Evolutionary conservation across 2,329 filamentous ascomycete genomes (phyloP), one percentile per base, ranked within the genome.

Genomic region (Lecanicillium sp.): DNA sequence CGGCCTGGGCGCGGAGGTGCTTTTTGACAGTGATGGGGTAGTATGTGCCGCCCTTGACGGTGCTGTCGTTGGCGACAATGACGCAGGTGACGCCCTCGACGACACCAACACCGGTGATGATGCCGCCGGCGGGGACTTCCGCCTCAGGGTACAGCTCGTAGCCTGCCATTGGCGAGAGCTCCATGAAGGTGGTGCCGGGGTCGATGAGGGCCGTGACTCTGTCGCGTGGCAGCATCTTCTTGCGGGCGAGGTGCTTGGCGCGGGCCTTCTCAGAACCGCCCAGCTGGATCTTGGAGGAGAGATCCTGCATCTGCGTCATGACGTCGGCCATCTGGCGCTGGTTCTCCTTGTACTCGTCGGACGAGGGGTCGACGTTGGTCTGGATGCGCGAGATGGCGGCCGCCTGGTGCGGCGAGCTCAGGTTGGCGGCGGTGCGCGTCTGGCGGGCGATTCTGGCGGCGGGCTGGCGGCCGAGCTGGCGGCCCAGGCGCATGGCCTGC

Each of bases 21-120:
- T 98, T 98, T 73, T 96, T 96, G 51, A 97, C 88, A 0, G 91
- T 98, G 58, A 97, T 89, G 2, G 91, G 91, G 62, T 91, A 97
- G 69, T 98, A 98, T 2, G 91, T 95, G 20, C 91, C 91, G 44
- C 91, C 91, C 70, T 97, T 98, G 61, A 97, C 91, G 15, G 91
- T 96, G 70, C 88, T 94, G 64, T 96, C 91, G 64, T 97, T 96
- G 50, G 90, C 90, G 42, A 96, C 87, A 58, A 97, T 87, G 71
- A 96, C 85, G 66, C 91, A 97, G 33, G 83, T 85, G 21, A 95
- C 89, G 12, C 91, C 91, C 63, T 93, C 86, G 21, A 98, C 87
- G 2, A 86, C 85, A 3, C 91, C 91, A 44, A 97, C 81, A 1
- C 91, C 93, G 0, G 93, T 94, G 51, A 98, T 89, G 56, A 98